Percentiles rank a stretch among this genome's conserved stretches.
Evolutionary conservation across 352 stramenopile species (phyloP).

Genomic region (Phytophthora kernoviae): DNA sequence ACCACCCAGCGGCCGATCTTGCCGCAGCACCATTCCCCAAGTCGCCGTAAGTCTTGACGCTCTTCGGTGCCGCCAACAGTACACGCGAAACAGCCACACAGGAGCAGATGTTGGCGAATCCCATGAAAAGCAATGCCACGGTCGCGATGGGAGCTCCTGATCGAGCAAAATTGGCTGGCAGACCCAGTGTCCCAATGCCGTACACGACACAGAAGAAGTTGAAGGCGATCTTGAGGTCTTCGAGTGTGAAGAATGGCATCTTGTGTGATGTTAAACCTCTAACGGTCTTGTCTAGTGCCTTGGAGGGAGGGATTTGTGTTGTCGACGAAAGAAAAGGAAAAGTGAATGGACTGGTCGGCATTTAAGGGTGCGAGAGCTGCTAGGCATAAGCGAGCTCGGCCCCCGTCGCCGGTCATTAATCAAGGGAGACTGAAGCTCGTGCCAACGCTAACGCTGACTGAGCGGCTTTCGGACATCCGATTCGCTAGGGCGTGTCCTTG

Average conservation of each 20-base stretch:
- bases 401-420: conserved; percentile 9
- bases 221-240: conserved; percentile 53
- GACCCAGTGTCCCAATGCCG: conserved; percentile 54
- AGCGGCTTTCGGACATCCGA: conserved; percentile 17
- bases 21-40: conserved; percentile 53
- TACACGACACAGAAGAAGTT: conserved; percentile 56
- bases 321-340: conserved; percentile 12
- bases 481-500: conserved; percentile 13
- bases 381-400: neutral
- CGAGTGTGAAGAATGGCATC: conserved; percentile 46
- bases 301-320: conserved; percentile 17
- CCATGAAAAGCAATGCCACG: conserved; percentile 50
- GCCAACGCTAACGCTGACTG: conserved; percentile 20
- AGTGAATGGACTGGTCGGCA: conserved; percentile 13
- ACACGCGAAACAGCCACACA: conserved; percentile 52
- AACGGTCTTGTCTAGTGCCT: neutral
- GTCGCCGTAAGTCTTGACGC: conserved; percentile 54
- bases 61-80: conserved; percentile 46
- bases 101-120: conserved; percentile 46
- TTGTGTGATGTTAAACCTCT: conserved; percentile 18
- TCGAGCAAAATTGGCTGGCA: conserved; percentile 52
- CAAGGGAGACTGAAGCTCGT: conserved; percentile 20
- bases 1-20: conserved; percentile 45
- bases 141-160: conserved; percentile 40
- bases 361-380: neutral